Percentiles rank a stretch among this genome's conserved stretches.
phyloP scores from a whole-genome alignment of 352 stramenopile genomes.

The Globisporangium alternatum region DNA sequence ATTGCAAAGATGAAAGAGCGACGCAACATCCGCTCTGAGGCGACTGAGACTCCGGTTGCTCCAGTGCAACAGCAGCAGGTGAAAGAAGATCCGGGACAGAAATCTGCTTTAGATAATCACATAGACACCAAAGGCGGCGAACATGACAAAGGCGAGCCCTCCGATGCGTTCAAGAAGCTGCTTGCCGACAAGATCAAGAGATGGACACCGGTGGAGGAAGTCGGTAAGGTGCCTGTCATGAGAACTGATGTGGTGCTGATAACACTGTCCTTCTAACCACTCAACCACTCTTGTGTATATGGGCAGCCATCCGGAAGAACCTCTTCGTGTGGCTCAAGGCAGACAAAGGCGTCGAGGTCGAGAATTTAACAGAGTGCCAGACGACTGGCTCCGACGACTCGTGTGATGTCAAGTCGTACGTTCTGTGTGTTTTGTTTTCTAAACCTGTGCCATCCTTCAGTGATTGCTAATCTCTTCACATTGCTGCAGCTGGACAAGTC shows the following conservation, averaged over 20 bases:
- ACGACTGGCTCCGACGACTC: slow-evolving; percentile 24
- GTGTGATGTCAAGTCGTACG: slow-evolving; percentile 47
- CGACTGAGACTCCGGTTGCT: not conserved
- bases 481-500: slow-evolving; percentile 35
- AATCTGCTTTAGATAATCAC: not conserved
- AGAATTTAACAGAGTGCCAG: slow-evolving; percentile 31
- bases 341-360: slow-evolving; percentile 49
- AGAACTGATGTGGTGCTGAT: not conserved
- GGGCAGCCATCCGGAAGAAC: slow-evolving; percentile 29
- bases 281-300: not conserved
- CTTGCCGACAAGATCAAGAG: not conserved
- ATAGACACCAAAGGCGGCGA: not conserved
- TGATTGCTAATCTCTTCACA: not conserved
- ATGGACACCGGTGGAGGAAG: not conserved
- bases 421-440: not conserved
- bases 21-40: not conserved
- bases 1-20: slow-evolving; percentile 30
- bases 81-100: not conserved
- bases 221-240: not conserved
- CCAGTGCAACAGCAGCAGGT: not conserved
- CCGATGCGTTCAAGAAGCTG: not conserved
- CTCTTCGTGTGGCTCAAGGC: slow-evolving; percentile 48
- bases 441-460: not conserved
- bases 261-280: not conserved
- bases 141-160: not conserved